Conservation (phyloP, 306 rosid species). For the Medicago arabica region DNA sequence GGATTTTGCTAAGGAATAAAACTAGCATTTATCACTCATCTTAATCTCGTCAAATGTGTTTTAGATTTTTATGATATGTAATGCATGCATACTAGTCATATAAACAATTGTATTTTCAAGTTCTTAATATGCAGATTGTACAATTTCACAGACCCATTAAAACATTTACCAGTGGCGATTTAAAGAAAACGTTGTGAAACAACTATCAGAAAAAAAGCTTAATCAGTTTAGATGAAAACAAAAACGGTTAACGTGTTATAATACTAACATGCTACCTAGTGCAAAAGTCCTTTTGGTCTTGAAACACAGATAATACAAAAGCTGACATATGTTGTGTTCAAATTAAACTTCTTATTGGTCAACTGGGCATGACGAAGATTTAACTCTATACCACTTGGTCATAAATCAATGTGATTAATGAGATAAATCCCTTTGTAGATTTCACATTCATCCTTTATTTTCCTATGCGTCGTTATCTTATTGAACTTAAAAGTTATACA, state of each 20-base stretch:
- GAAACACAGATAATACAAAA: neutral
- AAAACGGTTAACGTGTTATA: neutral
- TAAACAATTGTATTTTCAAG: neutral
- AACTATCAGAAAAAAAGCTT: neutral
- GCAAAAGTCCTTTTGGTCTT: neutral
- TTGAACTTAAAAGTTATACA: slow-evolving; percentile 1
- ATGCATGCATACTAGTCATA: neutral
- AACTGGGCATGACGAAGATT: too few species aligned
- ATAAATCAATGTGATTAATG: too few species aligned
- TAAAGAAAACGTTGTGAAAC: neutral
- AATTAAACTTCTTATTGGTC: neutral
- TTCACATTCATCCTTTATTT: slow-evolving; percentile 7
- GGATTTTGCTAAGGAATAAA: neutral
- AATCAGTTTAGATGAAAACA: neutral
- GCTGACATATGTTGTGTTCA: neutral
- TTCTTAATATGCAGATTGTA: neutral
- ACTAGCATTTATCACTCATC: slow-evolving; percentile 3
- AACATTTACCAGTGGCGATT: neutral
- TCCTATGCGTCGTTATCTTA: slow-evolving; percentile 6
- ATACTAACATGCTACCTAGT: neutral
- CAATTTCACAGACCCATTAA: neutral
- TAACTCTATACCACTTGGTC: slow-evolving; percentile 7
- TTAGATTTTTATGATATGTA: slow-evolving; percentile 9
- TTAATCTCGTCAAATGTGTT: neutral
- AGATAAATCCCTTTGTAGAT: neutral